These are phyloP conservation scores for Cystofilobasidium macerans DNA, from an alignment of 768 basidiomycete species.

Conservation along the genomic window DNA sequence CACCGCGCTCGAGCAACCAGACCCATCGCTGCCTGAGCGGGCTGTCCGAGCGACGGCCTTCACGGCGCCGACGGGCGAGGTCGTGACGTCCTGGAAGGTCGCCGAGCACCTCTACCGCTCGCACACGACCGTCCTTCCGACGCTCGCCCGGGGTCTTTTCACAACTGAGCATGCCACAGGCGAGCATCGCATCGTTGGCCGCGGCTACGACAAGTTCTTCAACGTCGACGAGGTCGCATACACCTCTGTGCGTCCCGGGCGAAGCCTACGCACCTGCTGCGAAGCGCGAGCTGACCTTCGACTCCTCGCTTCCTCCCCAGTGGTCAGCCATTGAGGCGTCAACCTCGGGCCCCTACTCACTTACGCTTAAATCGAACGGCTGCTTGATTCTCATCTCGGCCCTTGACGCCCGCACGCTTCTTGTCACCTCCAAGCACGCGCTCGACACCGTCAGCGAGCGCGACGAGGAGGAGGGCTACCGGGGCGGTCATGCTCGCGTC, in stretches of 20 bases:
- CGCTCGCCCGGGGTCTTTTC: slow-evolving; percentile 85
- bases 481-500: not conserved
- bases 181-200: slow-evolving; percentile 53
- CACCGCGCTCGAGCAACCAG: not conserved
- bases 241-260: slow-evolving; percentile 53
- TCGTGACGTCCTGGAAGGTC: slow-evolving; percentile 87
- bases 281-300: not conserved
- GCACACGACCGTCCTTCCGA: slow-evolving; percentile 82
- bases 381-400: slow-evolving; percentile 94
- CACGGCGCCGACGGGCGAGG: not conserved
- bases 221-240: slow-evolving; percentile 93
- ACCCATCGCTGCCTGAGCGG: not conserved
- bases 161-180: slow-evolving; percentile 38
- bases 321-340: slow-evolving; percentile 62
- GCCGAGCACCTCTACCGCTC: slow-evolving; percentile 90
- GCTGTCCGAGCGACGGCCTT: not conserved
- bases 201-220: slow-evolving; percentile 99
- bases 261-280: not conserved
- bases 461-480: slow-evolving; percentile 5
- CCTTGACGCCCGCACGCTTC: slow-evolving; percentile 57
- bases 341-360: slow-evolving; percentile 64
- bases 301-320: slow-evolving; percentile 40
- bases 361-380: slow-evolving; percentile 89
- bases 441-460: slow-evolving; percentile 39
- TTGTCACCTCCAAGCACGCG: slow-evolving; percentile 88